These are phyloP conservation scores for Apophysomyces ossiformis DNA, from an alignment of 371 early-diverging fungal species.

Conservation along the genomic window DNA sequence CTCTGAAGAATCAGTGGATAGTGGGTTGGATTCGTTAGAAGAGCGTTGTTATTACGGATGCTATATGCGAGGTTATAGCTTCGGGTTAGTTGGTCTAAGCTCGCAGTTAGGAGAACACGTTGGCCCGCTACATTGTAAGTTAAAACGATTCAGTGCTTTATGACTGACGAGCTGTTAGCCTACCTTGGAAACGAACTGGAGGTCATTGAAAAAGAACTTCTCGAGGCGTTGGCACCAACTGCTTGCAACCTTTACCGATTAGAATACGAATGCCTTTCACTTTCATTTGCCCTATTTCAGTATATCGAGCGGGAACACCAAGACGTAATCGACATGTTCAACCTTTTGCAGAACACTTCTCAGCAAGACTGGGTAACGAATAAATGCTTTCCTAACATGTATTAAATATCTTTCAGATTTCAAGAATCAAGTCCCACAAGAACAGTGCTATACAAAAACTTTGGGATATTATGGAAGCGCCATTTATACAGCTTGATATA, in stretches of 20 bases:
- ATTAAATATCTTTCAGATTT: not conserved
- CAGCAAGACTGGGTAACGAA: not conserved
- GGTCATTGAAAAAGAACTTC: not conserved
- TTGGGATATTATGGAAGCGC: not conserved
- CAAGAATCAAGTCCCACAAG: not conserved
- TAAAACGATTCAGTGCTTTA: not conserved
- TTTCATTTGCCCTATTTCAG: conserved; percentile 13
- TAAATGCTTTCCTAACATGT: not conserved
- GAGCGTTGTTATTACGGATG: conserved; percentile 16
- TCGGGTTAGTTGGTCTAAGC: conserved; percentile 11
- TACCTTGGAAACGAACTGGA: conserved; percentile 1
- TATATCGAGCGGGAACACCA: conserved; percentile 2
- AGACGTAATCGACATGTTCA: not conserved
- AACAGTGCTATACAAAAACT: not conserved
- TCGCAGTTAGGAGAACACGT: conserved; percentile 13
- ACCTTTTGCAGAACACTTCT: not conserved
- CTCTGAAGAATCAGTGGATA: conserved; percentile 10
- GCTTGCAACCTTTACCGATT: conserved; percentile 6
- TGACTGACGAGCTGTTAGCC: not conserved
- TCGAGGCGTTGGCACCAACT: not conserved
- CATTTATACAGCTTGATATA: not conserved
- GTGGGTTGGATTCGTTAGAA: conserved; percentile 13
- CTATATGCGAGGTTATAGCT: conserved; percentile 13
- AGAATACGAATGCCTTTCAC: conserved; percentile 17
- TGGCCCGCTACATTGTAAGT: conserved; percentile 13